A percentile compares a stretch with the other conserved stretches of the same genome.
Evolutionary conservation across 2,329 filamentous ascomycete genomes (phyloP).

Genomic region (Xylariaceae sp.): DNA sequence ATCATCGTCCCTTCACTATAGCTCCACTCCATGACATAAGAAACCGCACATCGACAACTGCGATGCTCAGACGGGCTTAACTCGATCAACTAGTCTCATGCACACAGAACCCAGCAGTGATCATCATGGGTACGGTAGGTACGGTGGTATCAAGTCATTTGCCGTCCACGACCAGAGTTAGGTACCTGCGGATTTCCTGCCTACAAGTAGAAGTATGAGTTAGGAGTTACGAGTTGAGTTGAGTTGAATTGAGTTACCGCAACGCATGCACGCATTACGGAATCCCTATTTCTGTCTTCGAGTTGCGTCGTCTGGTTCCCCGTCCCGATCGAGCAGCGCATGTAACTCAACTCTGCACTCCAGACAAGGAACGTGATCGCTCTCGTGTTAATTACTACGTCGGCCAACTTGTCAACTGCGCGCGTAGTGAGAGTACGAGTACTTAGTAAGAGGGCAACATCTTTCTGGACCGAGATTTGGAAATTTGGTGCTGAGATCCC

Average conservation of each 20-base stretch:
- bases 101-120: neutral
- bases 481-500: slow-evolving; percentile 25
- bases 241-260: no score
- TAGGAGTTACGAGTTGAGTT: no score
- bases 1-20: slow-evolving; percentile 1
- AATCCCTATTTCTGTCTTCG: neutral
- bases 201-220: no score
- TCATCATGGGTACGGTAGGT: neutral
- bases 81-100: neutral
- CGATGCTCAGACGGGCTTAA: neutral
- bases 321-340: neutral
- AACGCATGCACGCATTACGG: neutral
- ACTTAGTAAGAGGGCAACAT: neutral
- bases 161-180: no score
- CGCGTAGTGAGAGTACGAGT: slow-evolving; percentile 3
- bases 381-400: slow-evolving; percentile 2
- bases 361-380: slow-evolving; percentile 2
- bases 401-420: neutral
- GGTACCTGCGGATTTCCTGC: no score
- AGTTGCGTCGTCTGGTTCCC: neutral
- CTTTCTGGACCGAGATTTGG: slow-evolving; percentile 23
- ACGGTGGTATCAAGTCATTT: no score
- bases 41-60: neutral
- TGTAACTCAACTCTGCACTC: neutral
- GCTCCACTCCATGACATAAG: slow-evolving; percentile 2